Evolutionary conservation across 441 rosid species (phyloP).

Genomic region (Gossypium schwendimanii): DNA sequence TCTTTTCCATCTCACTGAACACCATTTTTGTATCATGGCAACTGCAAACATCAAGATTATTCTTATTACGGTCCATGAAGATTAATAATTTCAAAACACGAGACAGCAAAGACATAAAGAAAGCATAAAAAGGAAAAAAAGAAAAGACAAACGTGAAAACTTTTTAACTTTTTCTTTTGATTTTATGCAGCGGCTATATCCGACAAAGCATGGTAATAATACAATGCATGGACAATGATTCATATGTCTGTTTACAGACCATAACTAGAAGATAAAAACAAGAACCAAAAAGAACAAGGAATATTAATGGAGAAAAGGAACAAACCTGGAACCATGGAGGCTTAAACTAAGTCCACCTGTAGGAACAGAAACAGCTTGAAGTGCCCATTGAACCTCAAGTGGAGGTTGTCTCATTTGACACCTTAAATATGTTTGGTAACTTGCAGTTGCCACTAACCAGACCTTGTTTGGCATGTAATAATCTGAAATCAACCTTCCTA

Average conservation of each 20-base stretch:
- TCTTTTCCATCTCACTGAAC: conserved; percentile 37
- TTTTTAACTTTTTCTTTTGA: neutral
- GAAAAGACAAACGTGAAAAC: conserved; percentile 9
- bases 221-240: conserved; percentile 24
- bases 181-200: conserved; percentile 15
- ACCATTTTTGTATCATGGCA: conserved; percentile 41
- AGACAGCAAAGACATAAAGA: neutral
- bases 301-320: neutral
- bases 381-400: conserved; percentile 72
- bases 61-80: neutral
- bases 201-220: conserved; percentile 27
- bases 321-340: conserved; percentile 69
- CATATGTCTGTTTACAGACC: conserved; percentile 24
- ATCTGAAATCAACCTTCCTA: conserved; percentile 49
- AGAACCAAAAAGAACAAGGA: conserved; percentile 22
- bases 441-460: conserved; percentile 75
- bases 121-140: neutral
- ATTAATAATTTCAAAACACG: neutral
- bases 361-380: conserved; percentile 82
- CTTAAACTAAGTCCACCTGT: conserved; percentile 69
- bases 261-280: conserved; percentile 12
- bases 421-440: conserved; percentile 68
- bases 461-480: conserved; percentile 40
- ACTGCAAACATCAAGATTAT: conserved; percentile 32
- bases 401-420: conserved; percentile 81